Conservation (phyloP, 2,329 filamentous ascomycete species). For the Chrysosporium keratinophilum region DNA sequence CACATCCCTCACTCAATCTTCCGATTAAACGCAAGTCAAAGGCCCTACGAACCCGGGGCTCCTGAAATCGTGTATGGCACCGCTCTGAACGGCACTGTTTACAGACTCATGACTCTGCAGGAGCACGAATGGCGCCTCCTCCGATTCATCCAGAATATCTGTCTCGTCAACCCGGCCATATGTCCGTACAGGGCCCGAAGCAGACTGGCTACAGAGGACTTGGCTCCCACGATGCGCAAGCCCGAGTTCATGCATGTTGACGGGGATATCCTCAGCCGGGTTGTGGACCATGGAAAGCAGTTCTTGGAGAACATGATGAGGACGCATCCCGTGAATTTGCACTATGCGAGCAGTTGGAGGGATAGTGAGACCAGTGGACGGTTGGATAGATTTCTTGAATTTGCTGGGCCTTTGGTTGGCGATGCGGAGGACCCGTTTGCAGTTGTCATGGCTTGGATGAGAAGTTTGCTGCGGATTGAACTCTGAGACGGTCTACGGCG, state of each 20-base stretch:
- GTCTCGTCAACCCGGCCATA: conserved; percentile 39
- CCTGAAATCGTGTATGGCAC: conserved; percentile 51
- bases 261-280: conserved; percentile 53
- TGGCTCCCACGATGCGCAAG: conserved; percentile 35
- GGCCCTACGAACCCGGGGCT: conserved; percentile 13
- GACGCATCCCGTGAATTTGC: background rate
- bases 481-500: conserved; percentile 32
- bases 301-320: conserved; percentile 26
- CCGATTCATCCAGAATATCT: conserved; percentile 61
- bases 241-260: conserved; percentile 53
- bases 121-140: conserved; percentile 57
- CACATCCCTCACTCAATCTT: conserved; percentile 29
- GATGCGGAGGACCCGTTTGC: conserved; percentile 21
- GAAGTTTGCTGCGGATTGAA: conserved; percentile 22
- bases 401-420: conserved; percentile 43
- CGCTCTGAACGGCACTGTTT: conserved; percentile 58
- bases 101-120: conserved; percentile 58
- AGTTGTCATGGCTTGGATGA: conserved; percentile 29
- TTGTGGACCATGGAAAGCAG: conserved; percentile 37
- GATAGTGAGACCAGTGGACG: conserved; percentile 20
- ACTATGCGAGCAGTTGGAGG: background rate
- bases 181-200: conserved; percentile 40
- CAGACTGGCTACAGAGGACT: conserved; percentile 22
- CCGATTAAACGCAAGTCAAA: conserved; percentile 19
- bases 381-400: conserved; percentile 37